Conservation (phyloP, 176 grass and related monocot genomes). For the Avena sativa region DNA sequence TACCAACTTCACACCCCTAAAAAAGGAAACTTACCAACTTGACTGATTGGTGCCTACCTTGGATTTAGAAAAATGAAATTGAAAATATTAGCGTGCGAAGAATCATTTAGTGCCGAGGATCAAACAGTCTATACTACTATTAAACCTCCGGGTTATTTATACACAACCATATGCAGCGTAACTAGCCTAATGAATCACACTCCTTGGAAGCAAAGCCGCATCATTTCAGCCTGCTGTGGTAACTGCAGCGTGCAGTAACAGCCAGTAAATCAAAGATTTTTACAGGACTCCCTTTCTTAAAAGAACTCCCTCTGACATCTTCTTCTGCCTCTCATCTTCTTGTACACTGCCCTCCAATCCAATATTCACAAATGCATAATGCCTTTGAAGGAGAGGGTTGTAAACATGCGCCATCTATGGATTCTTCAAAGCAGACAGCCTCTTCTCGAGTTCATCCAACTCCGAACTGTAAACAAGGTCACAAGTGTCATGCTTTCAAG, state of each 20-base stretch:
- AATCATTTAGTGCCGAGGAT: no score
- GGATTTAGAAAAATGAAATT: background rate
- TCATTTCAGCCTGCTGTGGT: background rate
- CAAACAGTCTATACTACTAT: background rate
- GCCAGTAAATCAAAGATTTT: background rate
- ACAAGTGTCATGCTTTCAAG: conserved; percentile 13
- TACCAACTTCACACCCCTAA: background rate
- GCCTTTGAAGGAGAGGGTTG: conserved; percentile 24
- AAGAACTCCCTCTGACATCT: background rate
- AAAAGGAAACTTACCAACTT: background rate
- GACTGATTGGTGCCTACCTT: background rate
- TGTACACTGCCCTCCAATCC: conserved; percentile 11
- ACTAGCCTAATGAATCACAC: background rate
- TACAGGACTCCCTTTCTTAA: conserved; percentile 6
- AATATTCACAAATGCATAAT: conserved; percentile 46
- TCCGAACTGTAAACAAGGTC: conserved; percentile 67
- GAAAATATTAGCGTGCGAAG: no score
- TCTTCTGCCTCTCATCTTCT: conserved; percentile 3
- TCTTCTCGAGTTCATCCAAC: conserved; percentile 77
- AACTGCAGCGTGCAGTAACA: background rate
- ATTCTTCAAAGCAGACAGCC: conserved; percentile 77
- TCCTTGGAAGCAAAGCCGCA: background rate
- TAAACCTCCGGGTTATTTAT: background rate
- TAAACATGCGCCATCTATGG: conserved; percentile 29
- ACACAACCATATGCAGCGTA: background rate